phyloP scores from a whole-genome alignment of 2,329 filamentous ascomycete genomes.

The Colletotrichum trifolii region DNA sequence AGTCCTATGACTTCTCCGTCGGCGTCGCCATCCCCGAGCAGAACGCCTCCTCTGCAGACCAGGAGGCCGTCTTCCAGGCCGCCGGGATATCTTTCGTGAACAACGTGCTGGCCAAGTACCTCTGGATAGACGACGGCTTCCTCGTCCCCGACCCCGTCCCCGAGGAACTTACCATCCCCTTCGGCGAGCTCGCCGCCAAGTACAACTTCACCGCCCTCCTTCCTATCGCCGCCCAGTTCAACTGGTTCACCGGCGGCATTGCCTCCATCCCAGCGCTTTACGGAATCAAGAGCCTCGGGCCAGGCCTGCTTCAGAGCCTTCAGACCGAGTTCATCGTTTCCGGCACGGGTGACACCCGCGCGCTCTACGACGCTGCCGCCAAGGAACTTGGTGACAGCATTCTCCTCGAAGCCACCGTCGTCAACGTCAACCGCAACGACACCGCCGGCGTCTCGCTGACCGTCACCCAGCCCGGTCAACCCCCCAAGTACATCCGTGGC shows the following conservation, averaged over 20 bases:
- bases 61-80: conserved; percentile 20
- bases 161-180: conserved; percentile 55
- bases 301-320: conserved; percentile 36
- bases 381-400: conserved; percentile 43
- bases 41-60: conserved; percentile 21
- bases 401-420: conserved; percentile 41
- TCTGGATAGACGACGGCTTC: conserved; percentile 43
- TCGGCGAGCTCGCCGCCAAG: conserved; percentile 54
- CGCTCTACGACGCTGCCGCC: conserved; percentile 43
- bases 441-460: conserved; percentile 42
- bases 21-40: conserved; percentile 28
- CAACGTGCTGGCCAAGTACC: conserved; percentile 30
- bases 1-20: conserved; percentile 38
- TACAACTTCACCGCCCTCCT: conserved; percentile 51
- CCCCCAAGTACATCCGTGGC: conserved; percentile 21
- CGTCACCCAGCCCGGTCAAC: conserved; percentile 18
- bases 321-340: conserved; percentile 40
- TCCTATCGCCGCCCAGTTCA: conserved; percentile 45
- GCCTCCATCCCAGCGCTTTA: conserved; percentile 52
- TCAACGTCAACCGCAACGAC: conserved; percentile 38
- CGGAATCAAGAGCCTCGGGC: conserved; percentile 48
- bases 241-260: conserved; percentile 53
- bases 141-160: conserved; percentile 56
- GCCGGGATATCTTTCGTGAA: conserved; percentile 23
- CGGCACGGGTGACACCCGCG: conserved; percentile 38